Conservation (phyloP, 1,284 basidiomycete species). For the Marasmius sp. region DNA sequence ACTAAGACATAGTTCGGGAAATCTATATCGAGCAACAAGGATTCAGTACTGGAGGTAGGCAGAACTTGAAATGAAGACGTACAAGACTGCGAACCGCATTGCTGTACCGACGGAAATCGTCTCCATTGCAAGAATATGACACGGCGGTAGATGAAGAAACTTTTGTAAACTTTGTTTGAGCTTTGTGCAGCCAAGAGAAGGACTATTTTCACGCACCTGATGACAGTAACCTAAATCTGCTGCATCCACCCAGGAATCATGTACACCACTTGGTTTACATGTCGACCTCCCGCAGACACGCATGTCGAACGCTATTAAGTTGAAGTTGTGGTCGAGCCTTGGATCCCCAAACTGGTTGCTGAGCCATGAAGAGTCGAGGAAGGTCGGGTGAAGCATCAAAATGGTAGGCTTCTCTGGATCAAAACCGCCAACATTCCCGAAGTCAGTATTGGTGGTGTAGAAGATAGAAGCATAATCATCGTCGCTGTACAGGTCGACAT, state of each 20-base stretch:
- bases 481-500: constrained; percentile 59
- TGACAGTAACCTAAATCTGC: constrained; percentile 70
- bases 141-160: constrained; percentile 62
- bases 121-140: constrained; percentile 69
- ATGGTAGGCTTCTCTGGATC: constrained; percentile 62
- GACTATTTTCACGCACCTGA: constrained; percentile 42
- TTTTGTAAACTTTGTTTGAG: constrained; percentile 24
- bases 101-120: constrained; percentile 50
- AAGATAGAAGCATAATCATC: constrained; percentile 70
- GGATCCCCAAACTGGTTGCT: constrained; percentile 65
- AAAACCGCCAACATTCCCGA: constrained; percentile 62
- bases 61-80: constrained; percentile 18
- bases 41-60: neutral
- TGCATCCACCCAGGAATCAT: constrained; percentile 74
- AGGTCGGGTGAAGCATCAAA: constrained; percentile 64
- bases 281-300: constrained; percentile 64
- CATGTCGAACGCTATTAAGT: constrained; percentile 73
- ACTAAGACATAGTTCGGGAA: constrained; percentile 70
- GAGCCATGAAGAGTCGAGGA: constrained; percentile 70
- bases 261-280: constrained; percentile 50
- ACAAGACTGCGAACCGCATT: constrained; percentile 64
- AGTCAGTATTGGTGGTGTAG: constrained; percentile 63
- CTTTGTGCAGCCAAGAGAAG: neutral
- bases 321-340: constrained; percentile 55
- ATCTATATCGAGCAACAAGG: constrained; percentile 37